Conservation (phyloP, 345 rosid genomes). For the Cardiospermum halicacabum region DNA sequence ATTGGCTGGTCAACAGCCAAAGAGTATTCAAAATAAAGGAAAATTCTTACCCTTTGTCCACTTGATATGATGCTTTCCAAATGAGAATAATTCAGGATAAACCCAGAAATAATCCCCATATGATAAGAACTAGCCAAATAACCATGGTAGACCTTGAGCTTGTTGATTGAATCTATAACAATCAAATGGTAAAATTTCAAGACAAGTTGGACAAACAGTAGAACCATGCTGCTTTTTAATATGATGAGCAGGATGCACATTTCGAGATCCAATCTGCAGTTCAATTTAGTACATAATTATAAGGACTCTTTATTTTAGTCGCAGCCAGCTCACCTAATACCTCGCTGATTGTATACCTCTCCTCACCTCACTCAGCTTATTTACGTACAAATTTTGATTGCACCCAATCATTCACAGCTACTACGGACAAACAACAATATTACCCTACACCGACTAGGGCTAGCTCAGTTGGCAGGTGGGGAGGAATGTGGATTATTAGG, state of each 20-base stretch:
- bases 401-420: too few species aligned
- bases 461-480: too few species aligned
- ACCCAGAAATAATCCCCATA: constrained; percentile 78
- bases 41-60: constrained; percentile 46
- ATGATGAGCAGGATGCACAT: background rate
- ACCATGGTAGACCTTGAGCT: constrained; percentile 61
- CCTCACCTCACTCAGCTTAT: too few species aligned
- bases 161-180: constrained; percentile 38
- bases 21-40: background rate
- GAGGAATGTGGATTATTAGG: too few species aligned
- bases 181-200: constrained; percentile 2
- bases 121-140: constrained; percentile 90
- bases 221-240: background rate
- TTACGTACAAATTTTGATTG: too few species aligned
- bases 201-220: background rate
- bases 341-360: too few species aligned
- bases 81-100: constrained; percentile 61
- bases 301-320: too few species aligned
- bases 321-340: too few species aligned
- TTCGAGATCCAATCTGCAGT: background rate
- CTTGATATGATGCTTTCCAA: constrained; percentile 53
- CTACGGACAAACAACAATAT: too few species aligned
- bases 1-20: background rate
- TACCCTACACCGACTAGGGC: too few species aligned
- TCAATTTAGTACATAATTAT: too few species aligned